Evolutionary conservation across 768 basidiomycete genomes (phyloP), one percentile per base, ranked within the genome.

Genomic region (Suillus weaverae): DNA sequence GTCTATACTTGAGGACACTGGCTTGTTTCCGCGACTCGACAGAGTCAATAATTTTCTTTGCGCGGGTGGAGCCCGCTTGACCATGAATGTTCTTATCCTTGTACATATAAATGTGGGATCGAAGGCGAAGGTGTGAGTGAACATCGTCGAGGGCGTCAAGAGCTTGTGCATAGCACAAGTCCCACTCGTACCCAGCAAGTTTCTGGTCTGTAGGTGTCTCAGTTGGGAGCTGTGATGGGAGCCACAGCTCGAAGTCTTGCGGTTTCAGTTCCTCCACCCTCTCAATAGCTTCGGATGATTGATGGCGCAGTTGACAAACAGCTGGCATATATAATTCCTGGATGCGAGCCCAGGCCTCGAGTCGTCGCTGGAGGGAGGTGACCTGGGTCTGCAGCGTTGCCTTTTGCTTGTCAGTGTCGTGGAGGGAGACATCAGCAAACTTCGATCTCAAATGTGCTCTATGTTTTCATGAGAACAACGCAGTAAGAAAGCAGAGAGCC

Each of bases 91-190:
- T 65, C 8, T 35, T 36, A 75, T 74, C 64, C 62, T 81, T 80
- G 13, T 72, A 74, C 39, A 73, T 71, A 46, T 64, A 74, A 55
- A 80, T 67, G 36, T 74, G 72, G 0, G 74, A 67, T 1, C 68
- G 66, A 10, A 77, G 63, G 0, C 76, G 69, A 0, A 81, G 73
- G 16, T 69, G 61, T 2, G 67, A 67, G 0, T 74, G 72, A 20
- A 82, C 33, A 1, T 73, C 67, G 5, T 76, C 62, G 1, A 82
- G 69, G 0, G 69, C 59, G 7, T 71, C 74, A 13, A 74, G 61
- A 2, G 75, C 77, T 61, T 79, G 76, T 0, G 73, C 76, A 30
- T 68, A 66, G 0, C 77, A 70, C 1, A 78, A 63, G 0, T 69
- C 36, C 64, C 68, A 73, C 64, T 80, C 77, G 55, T 71, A 66